Percentiles rank a stretch among this genome's conserved stretches.
These are phyloP conservation scores for Stemphylium lycopersici DNA, from an alignment of 2,329 filamentous ascomycete species.

Conservation along the genomic window DNA sequence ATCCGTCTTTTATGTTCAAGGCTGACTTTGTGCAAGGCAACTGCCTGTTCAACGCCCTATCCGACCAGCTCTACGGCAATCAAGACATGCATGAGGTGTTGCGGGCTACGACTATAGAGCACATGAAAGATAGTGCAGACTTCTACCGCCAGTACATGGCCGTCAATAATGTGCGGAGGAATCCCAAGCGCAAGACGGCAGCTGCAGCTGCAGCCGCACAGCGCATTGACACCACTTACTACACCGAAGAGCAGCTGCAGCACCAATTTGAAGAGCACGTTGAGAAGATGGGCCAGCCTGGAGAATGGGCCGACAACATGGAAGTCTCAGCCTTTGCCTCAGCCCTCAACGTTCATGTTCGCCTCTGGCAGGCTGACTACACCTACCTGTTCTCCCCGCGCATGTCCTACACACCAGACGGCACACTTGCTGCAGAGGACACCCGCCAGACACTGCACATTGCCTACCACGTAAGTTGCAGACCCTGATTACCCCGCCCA, in stretches of 20 bases:
- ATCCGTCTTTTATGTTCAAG: constrained; percentile 10
- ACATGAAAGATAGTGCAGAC: constrained; percentile 65
- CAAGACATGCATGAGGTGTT: constrained; percentile 64
- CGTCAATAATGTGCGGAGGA: constrained; percentile 60
- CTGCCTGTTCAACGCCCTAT: constrained; percentile 72
- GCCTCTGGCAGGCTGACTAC: constrained; percentile 64
- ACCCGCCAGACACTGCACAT: constrained; percentile 57
- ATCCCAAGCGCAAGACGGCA: constrained; percentile 62
- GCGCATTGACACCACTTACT: constrained; percentile 53
- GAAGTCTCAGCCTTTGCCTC: constrained; percentile 71
- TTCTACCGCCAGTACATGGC: constrained; percentile 71
- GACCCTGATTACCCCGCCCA: neutral
- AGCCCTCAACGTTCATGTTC: constrained; percentile 66
- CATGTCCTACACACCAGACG: constrained; percentile 33
- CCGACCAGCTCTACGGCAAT: constrained; percentile 69
- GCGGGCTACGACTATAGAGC: constrained; percentile 63
- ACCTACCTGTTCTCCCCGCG: constrained; percentile 58
- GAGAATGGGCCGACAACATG: constrained; percentile 70
- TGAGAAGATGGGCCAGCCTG: constrained; percentile 63
- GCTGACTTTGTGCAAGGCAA: constrained; percentile 60
- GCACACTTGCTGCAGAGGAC: constrained; percentile 41
- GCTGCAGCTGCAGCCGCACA: constrained; percentile 50
- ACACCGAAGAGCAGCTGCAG: constrained; percentile 62
- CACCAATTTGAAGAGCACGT: constrained; percentile 62
- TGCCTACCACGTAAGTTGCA: constrained; percentile 65